A percentile compares a stretch with the other conserved stretches of the same genome.
Evolutionary conservation across 225 moss, liverwort and hornwort genomes (phyloP).

Genomic region (Straminergon stramineum): DNA sequence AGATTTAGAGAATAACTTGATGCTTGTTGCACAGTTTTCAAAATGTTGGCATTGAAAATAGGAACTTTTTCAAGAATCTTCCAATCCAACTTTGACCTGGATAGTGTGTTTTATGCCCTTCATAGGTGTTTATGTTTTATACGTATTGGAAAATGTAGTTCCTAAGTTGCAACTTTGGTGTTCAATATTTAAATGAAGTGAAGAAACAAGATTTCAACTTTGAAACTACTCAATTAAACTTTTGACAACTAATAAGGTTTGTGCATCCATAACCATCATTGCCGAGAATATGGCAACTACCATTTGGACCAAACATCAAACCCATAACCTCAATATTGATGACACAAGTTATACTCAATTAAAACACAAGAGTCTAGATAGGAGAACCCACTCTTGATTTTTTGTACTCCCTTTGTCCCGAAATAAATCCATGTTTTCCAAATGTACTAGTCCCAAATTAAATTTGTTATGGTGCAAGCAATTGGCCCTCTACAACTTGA

Average conservation of each 20-base stretch:
- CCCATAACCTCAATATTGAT: background rate
- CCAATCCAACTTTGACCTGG: background rate
- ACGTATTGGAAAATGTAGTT: no score
- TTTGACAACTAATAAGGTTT: background rate
- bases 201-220: background rate
- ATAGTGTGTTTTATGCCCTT: no score
- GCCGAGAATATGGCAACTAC: fast-evolving
- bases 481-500: no score
- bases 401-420: no score
- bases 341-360: background rate
- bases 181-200: background rate
- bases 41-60: background rate
- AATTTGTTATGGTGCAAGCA: no score
- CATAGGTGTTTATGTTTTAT: no score
- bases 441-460: no score
- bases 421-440: no score
- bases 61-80: background rate
- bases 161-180: background rate
- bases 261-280: background rate
- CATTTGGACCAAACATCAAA: background rate
- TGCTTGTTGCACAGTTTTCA: background rate
- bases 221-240: background rate
- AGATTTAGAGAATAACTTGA: background rate
- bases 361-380: background rate
- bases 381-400: background rate